Base-by-base conservation (phyloP, 202 grass and related monocot species). In the Hordeum pubiflorum region DNA sequence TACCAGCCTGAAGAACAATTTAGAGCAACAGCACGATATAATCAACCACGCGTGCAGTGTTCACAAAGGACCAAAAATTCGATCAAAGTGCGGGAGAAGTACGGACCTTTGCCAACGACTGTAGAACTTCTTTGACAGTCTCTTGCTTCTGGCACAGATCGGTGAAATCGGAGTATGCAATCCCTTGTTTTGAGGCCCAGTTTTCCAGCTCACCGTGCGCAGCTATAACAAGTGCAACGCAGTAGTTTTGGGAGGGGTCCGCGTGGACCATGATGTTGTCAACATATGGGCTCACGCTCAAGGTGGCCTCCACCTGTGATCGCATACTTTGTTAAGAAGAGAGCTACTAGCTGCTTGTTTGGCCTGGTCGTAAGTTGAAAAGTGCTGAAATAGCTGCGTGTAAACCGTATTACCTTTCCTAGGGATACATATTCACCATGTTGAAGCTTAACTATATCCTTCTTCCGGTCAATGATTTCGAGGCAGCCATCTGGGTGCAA, bases 341-440 rank as follows among this genome's bases (percentile, higher is more conserved):
- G 69, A 33, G 69, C 14, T 32, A 33, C 3, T 1, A 12, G 1
- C 58, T 8, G 12, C 20, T 58, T 57, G 21, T 58, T 84, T 65
- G 15, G 27, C 27, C 23, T 65, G 20, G 21, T 29, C 31, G 0
- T 27, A 40, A 10, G 5, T 40, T 41, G 7, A 54, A 1, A 82
- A 48, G 10, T 39, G 18, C 3, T 52, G 22, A 71, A 29, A 66
- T 6, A 27, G 2, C 58, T 1, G 4, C 17, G 20, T 39, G 14
- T 60, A 69, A 58, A 61, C 32, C 41, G 12, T 9, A 15, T 36
- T 71, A 95, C 95, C 92, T 95, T 98, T 88, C 90, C 92, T 58
- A 98, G 77, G 56, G 95, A 98, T 60, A 98, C 86, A 70, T 98
- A 98, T 98, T 98, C 92, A 82, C 92, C 95, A 44, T 98, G 95